These are phyloP conservation scores for Linnemannia exigua DNA, from an alignment of 192 early-diverging fungal species.

Conservation along the genomic window DNA sequence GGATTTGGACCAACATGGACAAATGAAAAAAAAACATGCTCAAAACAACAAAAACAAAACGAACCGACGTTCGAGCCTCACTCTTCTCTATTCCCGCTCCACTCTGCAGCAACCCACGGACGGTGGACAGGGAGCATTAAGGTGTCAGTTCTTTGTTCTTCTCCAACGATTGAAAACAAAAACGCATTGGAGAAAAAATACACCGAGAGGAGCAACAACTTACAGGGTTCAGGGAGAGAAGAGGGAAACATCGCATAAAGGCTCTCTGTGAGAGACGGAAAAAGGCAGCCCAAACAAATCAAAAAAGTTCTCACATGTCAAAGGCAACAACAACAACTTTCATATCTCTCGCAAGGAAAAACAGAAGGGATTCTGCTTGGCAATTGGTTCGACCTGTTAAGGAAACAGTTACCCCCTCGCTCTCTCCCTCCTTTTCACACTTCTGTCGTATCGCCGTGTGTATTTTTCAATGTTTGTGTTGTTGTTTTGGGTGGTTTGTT, in stretches of 20 bases:
- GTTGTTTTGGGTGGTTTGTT: neutral
- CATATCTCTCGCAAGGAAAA: neutral
- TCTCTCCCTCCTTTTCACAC: neutral
- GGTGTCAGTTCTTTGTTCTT: neutral
- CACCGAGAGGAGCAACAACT: neutral
- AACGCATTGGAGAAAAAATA: neutral
- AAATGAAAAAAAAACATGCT: neutral
- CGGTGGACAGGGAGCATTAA: neutral
- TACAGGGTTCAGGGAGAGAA: too few species aligned
- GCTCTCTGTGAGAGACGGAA: too few species aligned
- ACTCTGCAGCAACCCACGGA: slow-evolving; percentile 1
- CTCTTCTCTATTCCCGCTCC: neutral
- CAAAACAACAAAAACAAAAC: neutral
- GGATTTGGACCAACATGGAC: neutral
- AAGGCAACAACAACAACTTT: neutral
- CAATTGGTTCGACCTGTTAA: neutral
- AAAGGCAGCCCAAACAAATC: too few species aligned
- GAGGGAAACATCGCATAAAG: neutral
- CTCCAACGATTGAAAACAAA: neutral
- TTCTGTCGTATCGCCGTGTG: neutral
- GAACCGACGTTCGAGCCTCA: neutral
- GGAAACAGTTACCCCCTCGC: neutral
- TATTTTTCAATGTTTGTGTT: neutral
- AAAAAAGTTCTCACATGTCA: neutral
- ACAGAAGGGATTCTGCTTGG: too few species aligned